phyloP scores from a whole-genome alignment of 176 grass and related monocot genomes.

The Musa acuminata region DNA sequence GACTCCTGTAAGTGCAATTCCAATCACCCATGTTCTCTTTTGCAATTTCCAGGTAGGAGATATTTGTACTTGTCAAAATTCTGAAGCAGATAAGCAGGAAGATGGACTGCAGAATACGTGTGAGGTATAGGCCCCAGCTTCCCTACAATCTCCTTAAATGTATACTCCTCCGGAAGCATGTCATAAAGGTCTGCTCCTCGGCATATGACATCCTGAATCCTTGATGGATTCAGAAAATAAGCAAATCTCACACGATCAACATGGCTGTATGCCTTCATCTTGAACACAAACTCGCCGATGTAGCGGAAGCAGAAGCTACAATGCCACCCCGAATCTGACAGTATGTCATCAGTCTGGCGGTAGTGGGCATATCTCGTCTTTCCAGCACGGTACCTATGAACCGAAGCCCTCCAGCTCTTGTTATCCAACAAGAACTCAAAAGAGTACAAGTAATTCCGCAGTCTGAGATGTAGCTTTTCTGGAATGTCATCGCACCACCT shows the following conservation, averaged over 20 bases:
- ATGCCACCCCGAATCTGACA: constrained; percentile 13
- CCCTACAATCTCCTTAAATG: not conserved
- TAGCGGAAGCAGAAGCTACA: constrained; percentile 16
- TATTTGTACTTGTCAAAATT: constrained; percentile 10
- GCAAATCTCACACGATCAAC: constrained; percentile 6
- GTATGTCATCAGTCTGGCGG: constrained; percentile 4
- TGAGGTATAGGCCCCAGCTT: constrained; percentile 2
- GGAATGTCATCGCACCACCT: constrained; percentile 11
- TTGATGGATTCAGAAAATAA: not conserved
- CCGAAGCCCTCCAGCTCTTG: constrained; percentile 4
- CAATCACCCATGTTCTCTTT: constrained; percentile 6
- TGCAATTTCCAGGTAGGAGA: constrained; percentile 11
- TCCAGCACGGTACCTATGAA: constrained; percentile 4
- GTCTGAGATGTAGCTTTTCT: not conserved
- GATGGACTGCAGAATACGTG: constrained; percentile 7
- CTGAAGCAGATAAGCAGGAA: not conserved
- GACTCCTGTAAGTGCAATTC: not conserved
- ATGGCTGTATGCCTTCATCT: constrained; percentile 10
- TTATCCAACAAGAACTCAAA: constrained; percentile 5
- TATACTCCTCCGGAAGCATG: constrained; percentile 9
- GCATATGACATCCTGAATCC: constrained; percentile 12
- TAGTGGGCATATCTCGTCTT: constrained; percentile 13
- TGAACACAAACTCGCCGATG: constrained; percentile 4
- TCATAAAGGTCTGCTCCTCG: constrained; percentile 8
- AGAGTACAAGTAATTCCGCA: constrained; percentile 5